phyloP scores from a whole-genome alignment of 176 grass and related monocot genomes.

The Phragmites australis region DNA sequence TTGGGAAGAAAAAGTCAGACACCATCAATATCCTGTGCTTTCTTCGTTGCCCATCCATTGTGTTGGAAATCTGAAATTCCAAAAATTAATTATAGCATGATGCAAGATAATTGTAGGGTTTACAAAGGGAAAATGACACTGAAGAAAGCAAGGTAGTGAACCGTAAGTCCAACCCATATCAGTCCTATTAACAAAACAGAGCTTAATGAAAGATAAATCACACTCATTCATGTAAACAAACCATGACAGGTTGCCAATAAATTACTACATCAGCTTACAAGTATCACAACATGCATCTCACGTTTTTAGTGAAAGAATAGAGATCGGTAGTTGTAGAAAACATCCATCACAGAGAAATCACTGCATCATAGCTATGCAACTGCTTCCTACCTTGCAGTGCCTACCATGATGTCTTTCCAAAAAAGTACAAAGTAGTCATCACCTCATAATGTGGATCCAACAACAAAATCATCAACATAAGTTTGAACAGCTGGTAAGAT shows the following conservation, averaged over 20 bases:
- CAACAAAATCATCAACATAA: background rate
- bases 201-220: background rate
- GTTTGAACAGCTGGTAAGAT: background rate
- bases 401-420: background rate
- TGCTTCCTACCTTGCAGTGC: background rate
- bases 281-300: background rate
- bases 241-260: background rate
- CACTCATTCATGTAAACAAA: background rate
- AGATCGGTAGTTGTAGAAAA: background rate
- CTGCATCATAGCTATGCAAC: background rate
- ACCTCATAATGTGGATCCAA: background rate
- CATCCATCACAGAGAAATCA: background rate
- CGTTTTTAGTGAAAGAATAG: background rate
- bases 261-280: background rate
- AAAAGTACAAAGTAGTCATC: background rate
- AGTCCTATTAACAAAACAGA: background rate
- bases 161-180: background rate
- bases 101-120: background rate
- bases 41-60: constrained; percentile 46
- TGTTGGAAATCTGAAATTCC: constrained; percentile 19
- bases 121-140: background rate
- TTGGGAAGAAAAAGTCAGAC: constrained; percentile 96
- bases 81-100: background rate
- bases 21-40: constrained; percentile 85
- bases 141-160: background rate